Conservation (phyloP, 345 rosid species). For the Brassica nigra region DNA sequence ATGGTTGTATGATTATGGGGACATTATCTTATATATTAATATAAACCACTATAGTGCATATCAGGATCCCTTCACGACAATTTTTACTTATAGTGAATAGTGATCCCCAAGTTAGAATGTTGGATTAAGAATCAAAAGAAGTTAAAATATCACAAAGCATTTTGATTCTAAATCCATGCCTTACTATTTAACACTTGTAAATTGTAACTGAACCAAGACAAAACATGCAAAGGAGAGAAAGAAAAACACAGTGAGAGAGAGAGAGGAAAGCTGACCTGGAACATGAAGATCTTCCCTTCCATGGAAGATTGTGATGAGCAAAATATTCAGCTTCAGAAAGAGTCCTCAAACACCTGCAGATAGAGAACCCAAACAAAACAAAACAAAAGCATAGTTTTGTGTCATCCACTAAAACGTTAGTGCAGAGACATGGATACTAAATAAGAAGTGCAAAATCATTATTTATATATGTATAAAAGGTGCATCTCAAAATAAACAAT, state of each 20-base stretch:
- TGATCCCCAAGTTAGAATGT: background rate
- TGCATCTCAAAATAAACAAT: slow-evolving; percentile 33
- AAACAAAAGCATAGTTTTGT: background rate
- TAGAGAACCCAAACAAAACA: background rate
- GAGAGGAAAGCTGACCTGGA: slow-evolving; percentile 4
- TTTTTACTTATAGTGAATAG: background rate
- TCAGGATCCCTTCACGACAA: background rate
- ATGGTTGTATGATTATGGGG: slow-evolving; percentile 1
- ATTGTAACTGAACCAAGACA: background rate
- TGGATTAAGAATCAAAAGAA: background rate
- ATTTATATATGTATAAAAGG: slow-evolving; percentile 24
- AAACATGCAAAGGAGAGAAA: background rate
- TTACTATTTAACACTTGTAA: background rate
- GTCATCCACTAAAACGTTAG: background rate
- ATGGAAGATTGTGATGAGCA: background rate
- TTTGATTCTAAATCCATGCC: background rate
- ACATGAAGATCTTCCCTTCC: background rate
- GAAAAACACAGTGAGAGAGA: background rate
- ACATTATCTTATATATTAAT: background rate
- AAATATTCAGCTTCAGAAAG: background rate
- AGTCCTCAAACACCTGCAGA: background rate
- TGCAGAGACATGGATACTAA: background rate
- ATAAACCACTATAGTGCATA: background rate
- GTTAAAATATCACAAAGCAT: background rate
- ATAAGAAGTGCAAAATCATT: slow-evolving; percentile 18